These are phyloP conservation scores for Aspergillus sclerotialis DNA, from an alignment of 2,329 filamentous ascomycete species.

Conservation along the genomic window DNA sequence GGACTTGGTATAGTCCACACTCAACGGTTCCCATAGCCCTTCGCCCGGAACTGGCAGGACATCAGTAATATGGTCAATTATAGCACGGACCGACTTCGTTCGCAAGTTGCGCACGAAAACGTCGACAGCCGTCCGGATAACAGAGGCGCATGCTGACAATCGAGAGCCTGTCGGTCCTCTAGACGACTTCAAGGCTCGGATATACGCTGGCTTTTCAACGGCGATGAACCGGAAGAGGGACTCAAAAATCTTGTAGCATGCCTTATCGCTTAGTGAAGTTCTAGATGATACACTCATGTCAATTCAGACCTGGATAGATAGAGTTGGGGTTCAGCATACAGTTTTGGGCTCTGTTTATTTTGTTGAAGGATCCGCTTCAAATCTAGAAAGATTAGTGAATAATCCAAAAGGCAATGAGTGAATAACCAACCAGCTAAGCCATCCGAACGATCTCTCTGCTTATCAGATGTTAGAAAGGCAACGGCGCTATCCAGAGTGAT, in stretches of 20 bases:
- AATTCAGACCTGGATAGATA: too few species aligned
- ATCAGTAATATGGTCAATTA: slow-evolving; percentile 77
- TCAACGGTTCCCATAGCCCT: slow-evolving; percentile 60
- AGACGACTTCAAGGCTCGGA: slow-evolving; percentile 38
- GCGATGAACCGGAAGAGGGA: slow-evolving; percentile 66
- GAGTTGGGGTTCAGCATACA: slow-evolving; percentile 20
- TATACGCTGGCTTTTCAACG: slow-evolving; percentile 61
- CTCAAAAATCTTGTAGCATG: slow-evolving; percentile 77
- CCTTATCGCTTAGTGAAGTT: slow-evolving; percentile 59
- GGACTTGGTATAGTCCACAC: slow-evolving; percentile 71
- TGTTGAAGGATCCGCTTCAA: slow-evolving; percentile 51
- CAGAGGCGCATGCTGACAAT: slow-evolving; percentile 62
- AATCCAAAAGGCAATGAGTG: slow-evolving; percentile 1
- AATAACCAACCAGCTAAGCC: slow-evolving; percentile 42
- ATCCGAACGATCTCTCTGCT: slow-evolving; percentile 40
- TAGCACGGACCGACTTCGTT: slow-evolving; percentile 67
- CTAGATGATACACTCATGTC: slow-evolving; percentile 18
- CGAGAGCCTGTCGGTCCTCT: slow-evolving; percentile 48
- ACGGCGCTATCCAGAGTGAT: slow-evolving; percentile 36
- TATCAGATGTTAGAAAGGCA: slow-evolving; percentile 36
- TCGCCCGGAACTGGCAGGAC: slow-evolving; percentile 58
- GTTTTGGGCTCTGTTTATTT: slow-evolving; percentile 37
- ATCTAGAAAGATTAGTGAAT: slow-evolving; percentile 30
- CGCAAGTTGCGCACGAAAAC: slow-evolving; percentile 62
- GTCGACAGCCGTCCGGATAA: slow-evolving; percentile 65